Evolutionary conservation across 2,329 filamentous ascomycete species (phyloP).

Genomic region (Ascochyta clinopodiicola): DNA sequence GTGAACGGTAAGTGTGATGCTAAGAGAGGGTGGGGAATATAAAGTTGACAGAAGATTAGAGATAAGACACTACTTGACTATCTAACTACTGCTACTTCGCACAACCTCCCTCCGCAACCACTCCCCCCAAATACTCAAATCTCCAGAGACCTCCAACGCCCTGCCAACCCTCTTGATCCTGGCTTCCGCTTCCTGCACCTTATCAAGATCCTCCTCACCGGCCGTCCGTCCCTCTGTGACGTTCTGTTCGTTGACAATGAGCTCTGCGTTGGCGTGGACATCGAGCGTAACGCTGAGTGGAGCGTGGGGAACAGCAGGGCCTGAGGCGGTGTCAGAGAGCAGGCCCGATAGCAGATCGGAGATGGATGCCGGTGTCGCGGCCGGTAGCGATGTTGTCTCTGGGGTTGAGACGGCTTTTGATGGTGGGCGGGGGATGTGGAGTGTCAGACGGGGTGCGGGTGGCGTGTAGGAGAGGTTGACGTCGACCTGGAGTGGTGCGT

Average conservation of each 20-base stretch:
- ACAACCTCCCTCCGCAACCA: conserved; percentile 49
- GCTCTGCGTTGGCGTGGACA: conserved; percentile 65
- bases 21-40: too few species aligned
- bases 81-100: background rate
- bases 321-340: conserved; percentile 23
- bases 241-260: conserved; percentile 67
- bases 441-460: conserved; percentile 41
- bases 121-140: conserved; percentile 61
- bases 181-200: conserved; percentile 31
- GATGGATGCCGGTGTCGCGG: conserved; percentile 15
- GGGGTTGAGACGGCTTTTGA: background rate
- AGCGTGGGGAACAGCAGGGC: conserved; percentile 51
- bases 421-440: conserved; percentile 40
- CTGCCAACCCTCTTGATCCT: conserved; percentile 47
- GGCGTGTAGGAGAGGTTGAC: conserved; percentile 39
- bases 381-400: background rate
- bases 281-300: conserved; percentile 61
- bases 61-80: too few species aligned
- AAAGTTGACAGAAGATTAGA: too few species aligned
- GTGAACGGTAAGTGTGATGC: too few species aligned
- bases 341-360: conserved; percentile 26
- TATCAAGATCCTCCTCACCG: conserved; percentile 35
- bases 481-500: conserved; percentile 33
- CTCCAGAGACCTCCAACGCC: conserved; percentile 56
- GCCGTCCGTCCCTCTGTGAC: conserved; percentile 33